Percentiles rank a stretch among this genome's conserved stretches.
Conservation (phyloP, 441 rosid genomes). For the Populus hybrid region DNA sequence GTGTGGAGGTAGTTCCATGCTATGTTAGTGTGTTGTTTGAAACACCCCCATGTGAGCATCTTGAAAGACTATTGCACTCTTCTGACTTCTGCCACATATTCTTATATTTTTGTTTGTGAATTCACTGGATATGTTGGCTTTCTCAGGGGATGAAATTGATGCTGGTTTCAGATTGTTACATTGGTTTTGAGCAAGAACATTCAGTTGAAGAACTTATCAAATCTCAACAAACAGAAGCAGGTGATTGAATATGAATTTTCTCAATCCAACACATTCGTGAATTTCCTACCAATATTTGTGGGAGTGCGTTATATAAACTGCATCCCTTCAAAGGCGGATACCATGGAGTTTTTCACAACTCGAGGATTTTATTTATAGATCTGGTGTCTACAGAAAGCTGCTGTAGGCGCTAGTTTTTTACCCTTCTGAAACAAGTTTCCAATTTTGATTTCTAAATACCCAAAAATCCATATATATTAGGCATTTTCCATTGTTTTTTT, state of each 20-base stretch:
- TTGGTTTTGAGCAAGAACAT: conserved; percentile 84
- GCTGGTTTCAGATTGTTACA: conserved; percentile 86
- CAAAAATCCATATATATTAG: too few species aligned
- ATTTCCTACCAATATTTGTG: background rate
- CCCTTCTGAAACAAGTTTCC: too few species aligned
- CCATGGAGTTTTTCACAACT: too few species aligned
- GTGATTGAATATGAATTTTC: background rate
- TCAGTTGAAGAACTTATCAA: conserved; percentile 50
- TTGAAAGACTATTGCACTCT: background rate
- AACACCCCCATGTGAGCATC: background rate
- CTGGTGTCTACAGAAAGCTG: too few species aligned
- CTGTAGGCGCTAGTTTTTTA: too few species aligned
- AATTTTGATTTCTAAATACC: too few species aligned
- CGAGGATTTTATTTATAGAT: too few species aligned
- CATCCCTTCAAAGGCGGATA: background rate
- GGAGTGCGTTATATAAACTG: background rate
- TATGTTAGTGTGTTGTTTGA: too few species aligned
- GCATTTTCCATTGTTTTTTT: too few species aligned
- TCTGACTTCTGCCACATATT: background rate
- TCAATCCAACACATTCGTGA: background rate
- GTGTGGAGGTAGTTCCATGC: too few species aligned
- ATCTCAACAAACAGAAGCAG: conserved; percentile 21
- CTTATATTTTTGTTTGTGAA: background rate
- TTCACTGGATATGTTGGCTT: background rate
- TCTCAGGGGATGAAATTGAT: conserved; percentile 73